phyloP scores from a whole-genome alignment of 768 basidiomycete genomes.

The Amanita fuliginea region DNA sequence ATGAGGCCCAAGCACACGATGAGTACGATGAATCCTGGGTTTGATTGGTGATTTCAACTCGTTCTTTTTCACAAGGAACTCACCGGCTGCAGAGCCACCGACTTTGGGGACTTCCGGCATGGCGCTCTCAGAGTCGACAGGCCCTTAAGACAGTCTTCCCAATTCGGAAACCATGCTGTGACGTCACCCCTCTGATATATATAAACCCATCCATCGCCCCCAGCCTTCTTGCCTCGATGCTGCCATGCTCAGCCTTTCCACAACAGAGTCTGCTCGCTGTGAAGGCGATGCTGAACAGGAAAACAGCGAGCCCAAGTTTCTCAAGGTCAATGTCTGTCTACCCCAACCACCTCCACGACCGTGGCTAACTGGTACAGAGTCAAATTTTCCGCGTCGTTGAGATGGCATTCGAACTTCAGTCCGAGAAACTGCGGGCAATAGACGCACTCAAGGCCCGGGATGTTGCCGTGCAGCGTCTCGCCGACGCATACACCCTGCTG shows the following conservation, averaged over 20 bases:
- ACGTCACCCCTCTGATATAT: background rate
- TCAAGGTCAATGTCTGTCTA: conserved; percentile 1
- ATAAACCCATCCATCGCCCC: background rate
- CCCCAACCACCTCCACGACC: background rate
- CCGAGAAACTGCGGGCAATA: conserved; percentile 37
- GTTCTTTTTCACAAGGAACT: background rate
- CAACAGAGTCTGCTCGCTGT: background rate
- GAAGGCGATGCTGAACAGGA: background rate
- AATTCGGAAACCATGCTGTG: background rate
- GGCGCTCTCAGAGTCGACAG: background rate
- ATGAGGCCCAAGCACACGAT: conserved; percentile 3
- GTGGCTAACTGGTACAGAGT: conserved; percentile 19
- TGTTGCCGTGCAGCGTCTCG: conserved; percentile 43
- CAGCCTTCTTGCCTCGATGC: background rate
- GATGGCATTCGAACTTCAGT: conserved; percentile 42
- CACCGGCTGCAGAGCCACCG: conserved; percentile 4
- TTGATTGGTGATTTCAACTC: background rate
- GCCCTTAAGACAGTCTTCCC: background rate
- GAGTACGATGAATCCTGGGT: conserved; percentile 4
- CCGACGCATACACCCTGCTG: conserved; percentile 48
- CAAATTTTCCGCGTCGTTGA: conserved; percentile 38
- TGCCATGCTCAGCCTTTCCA: background rate
- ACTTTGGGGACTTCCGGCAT: conserved; percentile 3
- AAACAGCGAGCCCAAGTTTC: background rate
- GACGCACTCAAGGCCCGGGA: conserved; percentile 60